Base-by-base conservation (phyloP, 768 basidiomycete genomes). In the Mycena galopus region DNA sequence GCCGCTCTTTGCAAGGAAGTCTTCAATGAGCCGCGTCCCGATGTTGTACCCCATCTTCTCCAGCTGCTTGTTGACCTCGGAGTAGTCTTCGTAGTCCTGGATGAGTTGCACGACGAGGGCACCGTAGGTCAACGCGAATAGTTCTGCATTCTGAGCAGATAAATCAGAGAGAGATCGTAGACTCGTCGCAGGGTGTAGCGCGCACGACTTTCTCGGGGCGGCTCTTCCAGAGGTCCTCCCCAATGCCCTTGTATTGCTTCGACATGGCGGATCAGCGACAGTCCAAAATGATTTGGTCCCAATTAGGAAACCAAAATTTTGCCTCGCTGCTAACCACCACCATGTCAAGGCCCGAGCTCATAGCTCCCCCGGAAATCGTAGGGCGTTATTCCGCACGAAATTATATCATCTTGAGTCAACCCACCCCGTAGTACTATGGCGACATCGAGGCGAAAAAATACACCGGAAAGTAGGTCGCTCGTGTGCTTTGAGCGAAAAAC, bases 11-110 rank as follows among this genome's bases (percentile, higher is more conserved):
- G 98, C 97, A 57, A 99, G 88, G 78, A 99, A 98, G 79, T 99
- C 98, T 79, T 99, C 98, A 68, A 99, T 98, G 65, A 99, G 84
- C 44, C 98, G 88, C 27, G 93, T 97, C 30, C 98, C 98, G 70
- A 99, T 99, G 80, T 97, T 98, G 83, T 98, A 98, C 4, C 98
- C 98, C 97, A 98, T 99, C 85, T 96, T 97, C 78, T 99, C 97
- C 3, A 99, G 92, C 81, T 99, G 97, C 81, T 95, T 97, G 82
- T 96, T 96, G 73, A 96, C 94, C 80, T 97, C 96, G 17, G 88
- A 88, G 79, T 98, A 99, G 85, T 99, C 97, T 79, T 99, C 98
- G 78, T 98, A 99, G 82, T 99, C 98, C 79, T 99, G 98, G 73
- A 99, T 96, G 72, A 99, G 89, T 84, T 99, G 98, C 37, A 99